Evolutionary conservation across 768 basidiomycete species (phyloP), one percentile per base, ranked within the genome.

Genomic region (Leccinum aurantiacum): DNA sequence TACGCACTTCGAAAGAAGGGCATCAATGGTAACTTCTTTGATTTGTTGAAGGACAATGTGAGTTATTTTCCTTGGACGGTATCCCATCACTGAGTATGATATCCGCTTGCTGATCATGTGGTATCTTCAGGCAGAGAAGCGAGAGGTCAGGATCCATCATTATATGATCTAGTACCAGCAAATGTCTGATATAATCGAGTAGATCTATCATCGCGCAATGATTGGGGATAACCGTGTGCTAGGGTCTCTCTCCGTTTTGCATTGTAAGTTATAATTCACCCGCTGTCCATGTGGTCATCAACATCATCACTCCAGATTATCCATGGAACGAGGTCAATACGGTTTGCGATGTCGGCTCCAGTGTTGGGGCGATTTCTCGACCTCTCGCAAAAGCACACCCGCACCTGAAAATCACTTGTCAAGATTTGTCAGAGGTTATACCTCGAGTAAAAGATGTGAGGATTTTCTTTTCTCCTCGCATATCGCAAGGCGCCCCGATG

Each of bases 201-300:
- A 71, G 71, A 53, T 48, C 19, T 72, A 59, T 37, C 67, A 72
- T 24, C 59, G 54, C 37, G 65, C 67, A 22, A 71, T 71, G 71
- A 29, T 60, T 3, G 71, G 67, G 0, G 8, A 59, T 3, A 22
- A 63, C 4, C 11, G 44, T n/a, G 33, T 65, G 50, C 57, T 66
- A 60, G 72, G 64, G 4, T 60, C 69, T 27, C 58, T 66, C 17
- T 41, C 38, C 38, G 17, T 41, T 41, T 41, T 41, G 17, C 38
- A 41, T 17, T 41, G 38, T 41, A n/a, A 41, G 38, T 41, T n/a
- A 41, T n/a, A n/a, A 4, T n/a, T 41, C 15, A 41, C 38, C 17
- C 17, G 17, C 9, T n/a, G 17, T 41, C 8, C 38, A 41, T n/a
- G 17, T 41, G 17, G 38, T 41, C 38, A 10, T 41, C 17, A n/a